These are phyloP conservation scores for Xylaria nigripes DNA, from an alignment of 495 filamentous ascomycete genomes.

Conservation along the genomic window DNA sequence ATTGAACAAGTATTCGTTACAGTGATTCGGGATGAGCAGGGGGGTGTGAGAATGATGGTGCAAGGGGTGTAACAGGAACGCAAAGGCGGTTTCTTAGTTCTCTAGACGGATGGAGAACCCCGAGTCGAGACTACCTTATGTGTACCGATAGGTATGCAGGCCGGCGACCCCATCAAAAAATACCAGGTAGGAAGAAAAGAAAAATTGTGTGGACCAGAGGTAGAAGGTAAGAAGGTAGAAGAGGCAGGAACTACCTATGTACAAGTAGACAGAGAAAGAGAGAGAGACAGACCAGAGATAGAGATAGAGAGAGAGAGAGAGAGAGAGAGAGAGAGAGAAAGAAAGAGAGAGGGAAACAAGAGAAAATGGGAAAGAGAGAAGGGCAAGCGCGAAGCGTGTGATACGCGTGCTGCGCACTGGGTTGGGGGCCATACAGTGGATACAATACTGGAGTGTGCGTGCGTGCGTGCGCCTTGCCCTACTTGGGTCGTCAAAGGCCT, in stretches of 20 bases:
- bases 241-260: too few species aligned
- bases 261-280: too few species aligned
- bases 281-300: background rate
- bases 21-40: slow-evolving; percentile 12
- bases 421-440: slow-evolving; percentile 3
- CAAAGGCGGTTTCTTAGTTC: background rate
- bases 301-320: background rate
- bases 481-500: slow-evolving; percentile 3
- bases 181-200: too few species aligned
- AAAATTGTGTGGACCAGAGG: too few species aligned
- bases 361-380: background rate
- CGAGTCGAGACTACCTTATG: slow-evolving; percentile 26
- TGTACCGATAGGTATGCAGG: too few species aligned
- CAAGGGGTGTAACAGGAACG: slow-evolving; percentile 19
- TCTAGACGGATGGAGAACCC: slow-evolving; percentile 15
- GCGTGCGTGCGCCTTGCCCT: slow-evolving; percentile 14
- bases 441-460: slow-evolving; percentile 10
- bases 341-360: background rate
- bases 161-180: slow-evolving; percentile 16
- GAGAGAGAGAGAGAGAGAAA: background rate
- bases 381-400: slow-evolving; percentile 12
- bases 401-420: slow-evolving; percentile 16
- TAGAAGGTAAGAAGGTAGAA: too few species aligned
- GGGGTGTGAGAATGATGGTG: slow-evolving; percentile 18
- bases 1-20: slow-evolving; percentile 1